phyloP scores from a whole-genome alignment of 208 protist genomes.

The Trypanosoma avium region DNA sequence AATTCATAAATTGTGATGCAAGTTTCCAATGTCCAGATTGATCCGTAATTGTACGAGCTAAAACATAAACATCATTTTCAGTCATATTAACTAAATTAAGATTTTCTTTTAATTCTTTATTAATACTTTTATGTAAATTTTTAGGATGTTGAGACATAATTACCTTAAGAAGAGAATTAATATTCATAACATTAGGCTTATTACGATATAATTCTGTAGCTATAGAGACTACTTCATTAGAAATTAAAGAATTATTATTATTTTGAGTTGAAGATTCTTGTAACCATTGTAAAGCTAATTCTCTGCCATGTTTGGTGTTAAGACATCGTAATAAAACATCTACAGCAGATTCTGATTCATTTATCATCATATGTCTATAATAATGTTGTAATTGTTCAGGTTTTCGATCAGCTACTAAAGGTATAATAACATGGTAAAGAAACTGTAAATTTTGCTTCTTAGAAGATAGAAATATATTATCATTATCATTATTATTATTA shows the following conservation, averaged over 20 bases:
- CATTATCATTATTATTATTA: not conserved
- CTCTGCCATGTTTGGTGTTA: conserved; percentile 29
- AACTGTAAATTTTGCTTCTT: conserved; percentile 38
- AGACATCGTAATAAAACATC: conserved; percentile 75
- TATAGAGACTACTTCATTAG: conserved; percentile 8
- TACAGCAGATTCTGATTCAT: conserved; percentile 50
- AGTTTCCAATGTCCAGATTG: conserved; percentile 49
- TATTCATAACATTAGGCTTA: conserved; percentile 63
- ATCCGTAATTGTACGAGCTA: conserved; percentile 69
- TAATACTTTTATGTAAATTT: not conserved
- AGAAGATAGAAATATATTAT: not conserved
- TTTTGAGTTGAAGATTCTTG: not conserved
- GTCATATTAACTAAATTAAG: conserved; percentile 10
- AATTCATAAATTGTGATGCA: conserved; percentile 51
- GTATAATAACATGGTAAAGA: conserved; percentile 78
- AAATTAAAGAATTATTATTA: not conserved
- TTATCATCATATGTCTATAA: conserved; percentile 60
- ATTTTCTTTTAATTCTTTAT: conserved; percentile 11
- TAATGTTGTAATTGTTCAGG: conserved; percentile 35
- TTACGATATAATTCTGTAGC: conserved; percentile 41
- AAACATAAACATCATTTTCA: conserved; percentile 46
- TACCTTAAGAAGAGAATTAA: conserved; percentile 65
- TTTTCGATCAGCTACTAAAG: conserved; percentile 52
- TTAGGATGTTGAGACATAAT: conserved; percentile 17
- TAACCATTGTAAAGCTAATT: conserved; percentile 34